A percentile compares a stretch with the other conserved stretches of the same genome.
Evolutionary conservation across 2,329 filamentous ascomycete species (phyloP).

Genomic region (Geosmithia flava): DNA sequence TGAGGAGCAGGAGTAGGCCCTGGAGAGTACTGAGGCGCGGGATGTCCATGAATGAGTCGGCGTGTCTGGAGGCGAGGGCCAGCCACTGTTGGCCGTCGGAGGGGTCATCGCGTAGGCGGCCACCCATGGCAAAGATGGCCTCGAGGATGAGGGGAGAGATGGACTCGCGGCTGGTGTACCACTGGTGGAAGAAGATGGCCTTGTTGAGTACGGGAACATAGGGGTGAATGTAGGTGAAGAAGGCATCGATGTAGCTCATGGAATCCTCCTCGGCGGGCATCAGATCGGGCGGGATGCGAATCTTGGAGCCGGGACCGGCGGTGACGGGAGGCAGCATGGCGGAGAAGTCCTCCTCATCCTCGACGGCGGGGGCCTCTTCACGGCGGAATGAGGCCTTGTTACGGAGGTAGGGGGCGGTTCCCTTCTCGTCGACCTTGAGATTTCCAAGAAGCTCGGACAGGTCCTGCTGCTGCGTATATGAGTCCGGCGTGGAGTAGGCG

Average conservation of each 20-base stretch:
- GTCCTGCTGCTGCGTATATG: constrained; percentile 52
- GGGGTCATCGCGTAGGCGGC: constrained; percentile 70
- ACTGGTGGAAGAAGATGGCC: constrained; percentile 74
- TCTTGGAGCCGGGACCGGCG: constrained; percentile 58
- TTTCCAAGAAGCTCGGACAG: constrained; percentile 74
- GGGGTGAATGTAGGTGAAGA: constrained; percentile 81
- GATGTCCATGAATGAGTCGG: constrained; percentile 87
- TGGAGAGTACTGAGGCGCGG: constrained; percentile 86
- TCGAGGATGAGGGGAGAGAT: constrained; percentile 86
- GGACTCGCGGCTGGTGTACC: constrained; percentile 68
- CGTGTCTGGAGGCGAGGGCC: constrained; percentile 75
- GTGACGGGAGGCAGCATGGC: constrained; percentile 56
- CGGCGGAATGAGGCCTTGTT: constrained; percentile 38
- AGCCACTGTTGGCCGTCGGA: constrained; percentile 86
- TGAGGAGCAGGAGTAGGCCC: constrained; percentile 74
- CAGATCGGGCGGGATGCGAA: constrained; percentile 81
- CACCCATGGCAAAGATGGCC: constrained; percentile 82
- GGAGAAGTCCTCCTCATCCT: constrained; percentile 63
- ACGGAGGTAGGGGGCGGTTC: constrained; percentile 79
- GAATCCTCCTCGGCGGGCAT: constrained; percentile 83
- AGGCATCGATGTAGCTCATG: constrained; percentile 78
- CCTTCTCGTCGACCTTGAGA: constrained; percentile 75
- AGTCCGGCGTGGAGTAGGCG: constrained; percentile 43
- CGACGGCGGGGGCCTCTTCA: constrained; percentile 51
- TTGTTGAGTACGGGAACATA: constrained; percentile 87